Evolutionary conservation across 1,139 yeast genomes (phyloP), one percentile per base, ranked within the genome.

Genomic region (Magnusiomyces suaveolens): DNA sequence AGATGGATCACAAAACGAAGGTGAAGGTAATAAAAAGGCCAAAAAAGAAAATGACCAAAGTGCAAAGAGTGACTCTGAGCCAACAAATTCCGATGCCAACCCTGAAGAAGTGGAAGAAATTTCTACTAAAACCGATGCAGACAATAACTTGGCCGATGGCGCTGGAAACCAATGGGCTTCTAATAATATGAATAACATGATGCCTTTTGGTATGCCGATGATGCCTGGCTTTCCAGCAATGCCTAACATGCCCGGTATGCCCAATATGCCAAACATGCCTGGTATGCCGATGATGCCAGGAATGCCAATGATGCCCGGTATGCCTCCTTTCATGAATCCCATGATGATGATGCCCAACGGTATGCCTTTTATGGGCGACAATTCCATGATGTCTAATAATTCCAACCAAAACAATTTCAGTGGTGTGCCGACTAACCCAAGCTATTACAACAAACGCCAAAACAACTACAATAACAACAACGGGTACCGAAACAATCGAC

Each of bases 331-430:
- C 20, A 3, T 20, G 16, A 16, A 16, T 32, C 38, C 38, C n/a
- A n/a, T n/a, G n/a, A n/a, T n/a, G 16, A 32, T 32, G 38, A 32
- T 32, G 38, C n/a, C n/a, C n/a, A n/a, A n/a, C n/a, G 43, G 43
- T 16, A 39, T 39, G 18, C 48, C 48, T n/a, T 12, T 8, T n/a
- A 38, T 38, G 51, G 41, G 41, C 16, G 41, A 36, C 41, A 36
- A 36, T 36, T 55, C 50, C 57, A 21, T 56, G 60, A 61, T 58
- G 51, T 60, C 52, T 24, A 59, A 48, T 48, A 41, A 38, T 36
- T 16, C 29, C 43, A 33, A 21, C n/a, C 2, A 38, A 8, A n/a
- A 21, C 43, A 36, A 21, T 43, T 10, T 32, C 26, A 29, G 33
- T 24, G 18, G 16, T 44, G n/a, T 43, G n/a, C 46, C 46, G 26